Conservation (phyloP, 2,329 filamentous ascomycete genomes). For the Aspergillus ustus region DNA sequence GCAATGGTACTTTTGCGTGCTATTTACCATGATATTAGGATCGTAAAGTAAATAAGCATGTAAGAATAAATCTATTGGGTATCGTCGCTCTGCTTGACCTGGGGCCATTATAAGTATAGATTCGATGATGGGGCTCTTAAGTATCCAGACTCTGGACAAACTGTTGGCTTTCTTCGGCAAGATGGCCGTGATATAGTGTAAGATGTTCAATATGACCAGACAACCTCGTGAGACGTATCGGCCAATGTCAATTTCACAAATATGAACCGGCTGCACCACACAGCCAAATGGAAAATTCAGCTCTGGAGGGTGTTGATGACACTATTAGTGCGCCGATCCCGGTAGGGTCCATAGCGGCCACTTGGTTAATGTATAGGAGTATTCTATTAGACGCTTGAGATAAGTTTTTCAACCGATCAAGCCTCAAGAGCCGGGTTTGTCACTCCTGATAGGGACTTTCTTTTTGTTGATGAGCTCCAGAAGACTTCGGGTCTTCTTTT, state of each 20-base stretch:
- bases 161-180: no score
- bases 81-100: neutral
- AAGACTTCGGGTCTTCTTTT: constrained; percentile 16
- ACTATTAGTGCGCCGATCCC: no score
- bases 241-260: no score
- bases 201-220: neutral
- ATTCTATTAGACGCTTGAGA: neutral
- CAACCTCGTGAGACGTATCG: neutral
- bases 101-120: neutral
- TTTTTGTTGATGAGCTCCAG: constrained; percentile 1
- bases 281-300: no score
- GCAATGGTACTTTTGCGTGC: no score
- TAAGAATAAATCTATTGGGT: neutral
- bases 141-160: neutral
- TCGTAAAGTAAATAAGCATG: neutral
- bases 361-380: neutral
- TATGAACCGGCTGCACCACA: no score
- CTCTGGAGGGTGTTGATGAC: no score
- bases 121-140: neutral
- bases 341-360: neutral
- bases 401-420: neutral
- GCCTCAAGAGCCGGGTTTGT: constrained; percentile 5
- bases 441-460: neutral
- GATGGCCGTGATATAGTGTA: no score
- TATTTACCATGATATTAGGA: neutral